Evolutionary conservation across 208 protist species (phyloP).

Genomic region (Trypanosoma mega): DNA sequence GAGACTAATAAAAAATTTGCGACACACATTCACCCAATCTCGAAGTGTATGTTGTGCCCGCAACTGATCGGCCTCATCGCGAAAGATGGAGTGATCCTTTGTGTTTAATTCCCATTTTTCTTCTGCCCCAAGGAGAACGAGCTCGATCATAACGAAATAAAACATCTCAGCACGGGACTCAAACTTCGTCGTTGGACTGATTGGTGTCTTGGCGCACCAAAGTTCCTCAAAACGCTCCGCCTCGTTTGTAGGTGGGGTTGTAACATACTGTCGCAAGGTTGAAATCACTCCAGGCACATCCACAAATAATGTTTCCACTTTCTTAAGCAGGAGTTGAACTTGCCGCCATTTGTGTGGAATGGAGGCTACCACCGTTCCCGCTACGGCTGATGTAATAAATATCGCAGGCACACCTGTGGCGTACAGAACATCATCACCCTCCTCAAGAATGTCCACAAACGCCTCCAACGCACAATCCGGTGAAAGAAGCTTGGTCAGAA

Average conservation of each 20-base stretch:
- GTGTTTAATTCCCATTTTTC: conserved; percentile 29
- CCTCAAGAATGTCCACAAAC: conserved; percentile 64
- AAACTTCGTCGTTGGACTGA: conserved; percentile 62
- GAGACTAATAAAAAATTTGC: conserved; percentile 44
- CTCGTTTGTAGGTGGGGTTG: conserved; percentile 43
- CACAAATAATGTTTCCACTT: conserved; percentile 56
- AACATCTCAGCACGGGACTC: conserved; percentile 71
- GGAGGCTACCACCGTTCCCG: conserved; percentile 18
- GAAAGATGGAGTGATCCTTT: conserved; percentile 11
- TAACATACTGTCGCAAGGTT: conserved; percentile 57
- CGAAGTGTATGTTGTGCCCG: conserved; percentile 39
- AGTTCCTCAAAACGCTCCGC: conserved; percentile 79
- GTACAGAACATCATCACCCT: conserved; percentile 17
- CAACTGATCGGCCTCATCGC: conserved; percentile 15
- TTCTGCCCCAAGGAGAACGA: conserved; percentile 59
- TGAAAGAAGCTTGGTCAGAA: conserved; percentile 55
- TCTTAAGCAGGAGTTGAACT: conserved; percentile 44
- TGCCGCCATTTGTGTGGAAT: conserved; percentile 3
- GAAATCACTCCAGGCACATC: conserved; percentile 39
- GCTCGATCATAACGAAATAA: conserved; percentile 60
- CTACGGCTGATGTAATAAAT: conserved; percentile 31
- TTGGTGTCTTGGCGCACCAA: conserved; percentile 47
- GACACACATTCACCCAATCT: conserved; percentile 56
- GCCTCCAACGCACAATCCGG: conserved; percentile 55
- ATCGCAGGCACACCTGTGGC: conserved; percentile 35